These are phyloP conservation scores for Xylaria sp. DNA, from an alignment of 2,329 filamentous ascomycete species.

Conservation along the genomic window DNA sequence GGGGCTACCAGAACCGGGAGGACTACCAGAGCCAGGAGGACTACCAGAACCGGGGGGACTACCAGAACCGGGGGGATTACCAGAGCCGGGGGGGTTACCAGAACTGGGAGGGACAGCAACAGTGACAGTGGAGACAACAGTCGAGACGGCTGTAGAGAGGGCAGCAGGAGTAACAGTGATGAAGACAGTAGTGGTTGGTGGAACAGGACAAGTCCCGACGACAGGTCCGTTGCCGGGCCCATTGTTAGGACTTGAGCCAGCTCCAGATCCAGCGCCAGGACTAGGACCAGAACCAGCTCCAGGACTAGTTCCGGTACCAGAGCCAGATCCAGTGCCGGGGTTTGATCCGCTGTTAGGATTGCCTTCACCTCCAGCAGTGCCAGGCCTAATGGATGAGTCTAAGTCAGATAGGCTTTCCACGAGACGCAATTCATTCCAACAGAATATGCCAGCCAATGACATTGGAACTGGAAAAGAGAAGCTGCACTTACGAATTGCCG, in stretches of 20 bases:
- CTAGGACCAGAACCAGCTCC: conserved; percentile 1
- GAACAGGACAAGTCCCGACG: conserved; percentile 54
- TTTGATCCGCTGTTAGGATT: conserved; percentile 27
- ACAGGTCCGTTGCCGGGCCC: conserved; percentile 31
- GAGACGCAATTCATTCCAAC: neutral
- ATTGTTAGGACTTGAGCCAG: conserved; percentile 11
- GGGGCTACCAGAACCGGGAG: conserved; percentile 33
- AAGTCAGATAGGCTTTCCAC: conserved; percentile 16
- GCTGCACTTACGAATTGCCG: conserved; percentile 43
- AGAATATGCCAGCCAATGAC: neutral
- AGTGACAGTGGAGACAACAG: conserved; percentile 49
- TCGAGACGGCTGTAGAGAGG: conserved; percentile 47
- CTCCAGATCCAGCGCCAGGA: conserved; percentile 4
- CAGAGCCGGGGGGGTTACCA: conserved; percentile 2
- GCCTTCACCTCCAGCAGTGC: conserved; percentile 24
- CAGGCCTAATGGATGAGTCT: conserved; percentile 16
- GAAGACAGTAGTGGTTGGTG: conserved; percentile 59
- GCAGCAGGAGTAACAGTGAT: conserved; percentile 57
- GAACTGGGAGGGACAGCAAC: conserved; percentile 38
- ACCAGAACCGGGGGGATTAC: too few relatives aligned
- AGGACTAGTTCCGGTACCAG: neutral
- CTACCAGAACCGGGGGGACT: too few relatives aligned
- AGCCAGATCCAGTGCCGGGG: conserved; percentile 10
- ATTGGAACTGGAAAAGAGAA: neutral
- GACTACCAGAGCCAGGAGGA: conserved; percentile 35